Base-by-base conservation (phyloP, 192 early-diverging fungal species). In the Backusella morwellensis region DNA sequence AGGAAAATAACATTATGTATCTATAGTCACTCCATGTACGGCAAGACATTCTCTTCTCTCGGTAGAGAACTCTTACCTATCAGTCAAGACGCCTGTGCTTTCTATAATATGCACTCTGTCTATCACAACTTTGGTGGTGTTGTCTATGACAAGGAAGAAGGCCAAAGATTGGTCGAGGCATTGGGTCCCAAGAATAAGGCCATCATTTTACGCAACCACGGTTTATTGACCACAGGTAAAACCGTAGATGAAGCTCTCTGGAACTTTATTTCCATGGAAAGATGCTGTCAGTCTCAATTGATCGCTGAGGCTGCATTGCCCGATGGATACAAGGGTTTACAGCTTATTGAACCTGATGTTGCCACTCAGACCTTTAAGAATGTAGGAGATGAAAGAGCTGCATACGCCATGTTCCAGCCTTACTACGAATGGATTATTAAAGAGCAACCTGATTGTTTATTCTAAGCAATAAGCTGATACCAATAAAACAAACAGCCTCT, bases 21-120 rank as follows among this genome's bases (percentile, higher is more conserved):
- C 1, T 63, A 11, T 50, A 90, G 85, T 54, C 90, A 91, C 80
- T 86, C 85, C 15, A 84, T 90, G 74, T 85, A 91, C 42, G 90
- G 88, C 19, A 90, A 88, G 77, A 83, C 90, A 59, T 89, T 91
- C 54, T 88, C 90, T 32, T 66, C 83, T 0, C 44, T 88, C 12
- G 88, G 80, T 8, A 59, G 75, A 38, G 71, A 76, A 3, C 41
- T 91, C 11, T 42, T 84, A 47, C 88, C 88, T 0, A 86, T 91
- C 41, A 86, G 87, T 59, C 90, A 91, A 77, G 90, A 91, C 35
- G 85, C 90, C 1, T 91, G 90, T 63, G 85, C 85, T 41, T 91
- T 91, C 71, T 91, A 84, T 72, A 73, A 88, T 0, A 71, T 83
- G 70, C 90, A 91, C 44, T 77, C 80, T 40, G 17, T 91, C 35